These are phyloP conservation scores for Lactarius quietus DNA, from an alignment of 768 basidiomycete species.

Conservation along the genomic window DNA sequence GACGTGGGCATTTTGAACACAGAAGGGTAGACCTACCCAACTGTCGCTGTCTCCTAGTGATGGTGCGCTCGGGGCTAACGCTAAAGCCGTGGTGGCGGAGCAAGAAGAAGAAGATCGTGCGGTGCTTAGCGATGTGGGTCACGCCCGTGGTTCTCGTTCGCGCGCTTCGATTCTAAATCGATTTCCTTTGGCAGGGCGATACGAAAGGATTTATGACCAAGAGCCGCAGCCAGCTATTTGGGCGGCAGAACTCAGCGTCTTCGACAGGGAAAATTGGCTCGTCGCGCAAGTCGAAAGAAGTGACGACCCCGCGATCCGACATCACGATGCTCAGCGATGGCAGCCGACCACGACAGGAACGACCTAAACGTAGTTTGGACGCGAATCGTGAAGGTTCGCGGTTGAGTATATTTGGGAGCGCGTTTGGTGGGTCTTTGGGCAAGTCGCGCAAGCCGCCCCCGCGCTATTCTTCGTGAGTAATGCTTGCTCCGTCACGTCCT, in stretches of 20 bases:
- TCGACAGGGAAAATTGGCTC: constrained; percentile 31
- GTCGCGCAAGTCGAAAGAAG: constrained; percentile 31
- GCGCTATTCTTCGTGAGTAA: constrained; percentile 59
- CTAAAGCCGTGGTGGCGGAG: constrained; percentile 30
- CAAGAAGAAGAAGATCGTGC: constrained; percentile 49
- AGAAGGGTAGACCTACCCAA: constrained; percentile 50
- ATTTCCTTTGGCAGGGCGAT: constrained; percentile 48
- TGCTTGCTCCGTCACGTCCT: too few relatives aligned
- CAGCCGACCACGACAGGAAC: constrained; percentile 29
- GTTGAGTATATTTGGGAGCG: constrained; percentile 78
- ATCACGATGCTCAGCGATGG: not conserved
- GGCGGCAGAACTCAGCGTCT: constrained; percentile 48
- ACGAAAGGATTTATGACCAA: constrained; percentile 34
- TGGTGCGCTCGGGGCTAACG: constrained; percentile 47
- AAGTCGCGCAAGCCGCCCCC: constrained; percentile 81
- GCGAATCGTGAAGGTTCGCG: constrained; percentile 43
- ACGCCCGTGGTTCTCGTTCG: not conserved
- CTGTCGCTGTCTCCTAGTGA: constrained; percentile 62
- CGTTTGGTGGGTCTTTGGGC: constrained; percentile 57
- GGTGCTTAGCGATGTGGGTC: constrained; percentile 65
- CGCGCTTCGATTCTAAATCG: not conserved
- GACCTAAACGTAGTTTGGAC: constrained; percentile 50
- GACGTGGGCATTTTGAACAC: not conserved
- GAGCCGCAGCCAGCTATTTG: constrained; percentile 55
- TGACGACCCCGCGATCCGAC: constrained; percentile 28